phyloP scores from a whole-genome alignment of 805 yeast species.

The Candida vaughaniae region DNA sequence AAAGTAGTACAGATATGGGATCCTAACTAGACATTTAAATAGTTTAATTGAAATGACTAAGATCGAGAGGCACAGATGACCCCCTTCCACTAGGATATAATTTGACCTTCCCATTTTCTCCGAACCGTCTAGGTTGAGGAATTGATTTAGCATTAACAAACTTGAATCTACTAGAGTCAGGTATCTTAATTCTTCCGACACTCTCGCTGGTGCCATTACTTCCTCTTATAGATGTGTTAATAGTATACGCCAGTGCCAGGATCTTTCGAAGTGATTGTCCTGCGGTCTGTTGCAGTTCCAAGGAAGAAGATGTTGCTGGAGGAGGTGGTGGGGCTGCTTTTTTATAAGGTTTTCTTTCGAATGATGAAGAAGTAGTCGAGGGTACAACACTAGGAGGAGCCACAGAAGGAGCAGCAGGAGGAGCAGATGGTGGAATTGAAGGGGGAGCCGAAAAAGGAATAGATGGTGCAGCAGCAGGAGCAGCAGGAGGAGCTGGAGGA shows the following conservation, averaged over 20 bases:
- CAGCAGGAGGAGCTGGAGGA: conserved; percentile 26
- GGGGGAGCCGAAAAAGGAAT: conserved; percentile 27
- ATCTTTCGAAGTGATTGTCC: conserved; percentile 58
- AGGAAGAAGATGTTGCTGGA: conserved; percentile 22
- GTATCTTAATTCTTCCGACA: conserved; percentile 46
- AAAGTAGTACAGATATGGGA: conserved; percentile 76
- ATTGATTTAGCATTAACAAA: conserved; percentile 66
- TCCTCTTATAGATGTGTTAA: conserved; percentile 29
- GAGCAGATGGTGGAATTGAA: conserved; percentile 17
- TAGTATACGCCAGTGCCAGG: conserved; percentile 66
- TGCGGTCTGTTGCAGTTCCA: conserved; percentile 43
- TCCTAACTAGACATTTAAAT: conserved; percentile 5
- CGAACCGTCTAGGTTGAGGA: conserved; percentile 85
- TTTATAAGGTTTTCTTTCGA: conserved; percentile 16
- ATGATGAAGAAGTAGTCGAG: conserved; percentile 13
- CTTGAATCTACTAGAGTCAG: conserved; percentile 61
- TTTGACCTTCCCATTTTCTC: conserved; percentile 52
- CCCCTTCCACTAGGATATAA: conserved; percentile 96
- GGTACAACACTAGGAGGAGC: conserved; percentile 19
- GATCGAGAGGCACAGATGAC: conserved; percentile 80
- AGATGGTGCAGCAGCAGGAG: conserved; percentile 32
- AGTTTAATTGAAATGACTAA: conserved; percentile 30
- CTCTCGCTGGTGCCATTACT: conserved; percentile 4
- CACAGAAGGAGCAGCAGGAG: conserved; percentile 20
- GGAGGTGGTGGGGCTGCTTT: conserved; percentile 38